Evolutionary conservation across 208 protist genomes (phyloP).

Genomic region (Crithidia sp.): DNA sequence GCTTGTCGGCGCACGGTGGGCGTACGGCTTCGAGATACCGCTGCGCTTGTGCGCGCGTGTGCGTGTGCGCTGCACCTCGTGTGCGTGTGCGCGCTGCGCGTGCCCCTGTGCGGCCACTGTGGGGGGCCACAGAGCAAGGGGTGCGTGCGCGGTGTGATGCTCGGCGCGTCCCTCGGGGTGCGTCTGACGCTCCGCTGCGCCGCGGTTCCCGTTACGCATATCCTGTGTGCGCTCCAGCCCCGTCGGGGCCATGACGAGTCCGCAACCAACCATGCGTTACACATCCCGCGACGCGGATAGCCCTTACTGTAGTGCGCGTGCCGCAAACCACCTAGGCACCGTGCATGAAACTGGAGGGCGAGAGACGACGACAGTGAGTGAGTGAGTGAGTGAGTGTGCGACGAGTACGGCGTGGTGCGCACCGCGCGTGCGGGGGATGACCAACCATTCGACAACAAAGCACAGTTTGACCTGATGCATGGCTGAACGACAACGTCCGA

Average conservation of each 20-base stretch:
- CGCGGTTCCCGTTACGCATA: slow-evolving; percentile 32
- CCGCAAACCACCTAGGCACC: slow-evolving; percentile 27
- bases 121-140: slow-evolving; percentile 31
- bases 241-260: slow-evolving; percentile 36
- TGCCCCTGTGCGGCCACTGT: not conserved
- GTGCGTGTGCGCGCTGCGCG: too few relatives aligned
- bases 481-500: slow-evolving; percentile 19
- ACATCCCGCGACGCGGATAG: not conserved
- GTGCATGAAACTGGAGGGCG: slow-evolving; percentile 29
- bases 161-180: slow-evolving; percentile 16
- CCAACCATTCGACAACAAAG: slow-evolving; percentile 16
- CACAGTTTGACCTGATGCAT: slow-evolving; percentile 29
- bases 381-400: slow-evolving; percentile 9
- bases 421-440: slow-evolving; percentile 2
- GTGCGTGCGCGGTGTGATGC: slow-evolving; percentile 23
- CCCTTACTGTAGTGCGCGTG: slow-evolving; percentile 29
- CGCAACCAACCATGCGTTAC: slow-evolving; percentile 33
- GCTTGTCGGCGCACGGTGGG: slow-evolving; percentile 24
- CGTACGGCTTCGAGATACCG: slow-evolving; percentile 26
- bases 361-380: not conserved
- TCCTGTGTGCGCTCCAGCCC: slow-evolving; percentile 36
- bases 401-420: not conserved
- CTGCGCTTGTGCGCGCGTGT: slow-evolving; percentile 9
- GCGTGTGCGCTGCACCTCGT: not conserved
- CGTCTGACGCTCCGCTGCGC: slow-evolving; percentile 24